Percentiles rank a stretch among this genome's conserved stretches.
Conservation (phyloP, 2,329 filamentous ascomycete genomes). For the Fusarium xyrophilum region DNA sequence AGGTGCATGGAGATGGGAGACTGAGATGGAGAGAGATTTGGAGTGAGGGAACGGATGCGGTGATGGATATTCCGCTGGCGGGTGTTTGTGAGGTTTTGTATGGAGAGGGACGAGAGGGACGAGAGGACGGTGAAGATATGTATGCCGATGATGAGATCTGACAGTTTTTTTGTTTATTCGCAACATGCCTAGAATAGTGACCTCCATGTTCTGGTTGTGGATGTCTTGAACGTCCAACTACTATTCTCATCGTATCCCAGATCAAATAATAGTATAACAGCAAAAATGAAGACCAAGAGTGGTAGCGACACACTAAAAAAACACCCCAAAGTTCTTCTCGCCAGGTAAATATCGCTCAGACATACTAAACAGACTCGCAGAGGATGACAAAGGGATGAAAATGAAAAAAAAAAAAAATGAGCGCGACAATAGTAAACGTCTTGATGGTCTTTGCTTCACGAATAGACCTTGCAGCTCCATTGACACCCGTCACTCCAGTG, state of each 20-base stretch:
- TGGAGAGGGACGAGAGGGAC: constrained; percentile 67
- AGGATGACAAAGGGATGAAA: constrained; percentile 5
- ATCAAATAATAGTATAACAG: neutral
- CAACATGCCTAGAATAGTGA: neutral
- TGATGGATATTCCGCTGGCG: constrained; percentile 94
- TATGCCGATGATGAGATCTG: constrained; percentile 17
- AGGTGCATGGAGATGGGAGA: constrained; percentile 47
- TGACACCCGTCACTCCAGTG: constrained; percentile 1
- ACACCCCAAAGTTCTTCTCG: neutral
- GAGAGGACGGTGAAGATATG: constrained; percentile 40
- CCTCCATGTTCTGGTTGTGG: neutral
- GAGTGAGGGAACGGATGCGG: constrained; percentile 93
- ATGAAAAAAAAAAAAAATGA: constrained; percentile 11
- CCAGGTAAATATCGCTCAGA: neutral
- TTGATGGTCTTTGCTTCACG: constrained; percentile 1
- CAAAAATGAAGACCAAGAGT: constrained; percentile 2
- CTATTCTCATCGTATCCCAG: constrained; percentile 8
- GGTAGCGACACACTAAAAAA: neutral
- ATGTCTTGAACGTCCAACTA: neutral
- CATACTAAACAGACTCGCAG: neutral
- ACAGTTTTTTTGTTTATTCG: neutral
- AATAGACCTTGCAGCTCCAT: constrained; percentile 5
- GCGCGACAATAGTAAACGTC: constrained; percentile 8
- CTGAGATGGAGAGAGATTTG: constrained; percentile 82
- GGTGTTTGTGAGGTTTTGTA: constrained; percentile 96